A percentile compares a stretch with the other conserved stretches of the same genome.
These are phyloP conservation scores for Mycena sp. DNA, from an alignment of 1,284 basidiomycete species.

Conservation along the genomic window DNA sequence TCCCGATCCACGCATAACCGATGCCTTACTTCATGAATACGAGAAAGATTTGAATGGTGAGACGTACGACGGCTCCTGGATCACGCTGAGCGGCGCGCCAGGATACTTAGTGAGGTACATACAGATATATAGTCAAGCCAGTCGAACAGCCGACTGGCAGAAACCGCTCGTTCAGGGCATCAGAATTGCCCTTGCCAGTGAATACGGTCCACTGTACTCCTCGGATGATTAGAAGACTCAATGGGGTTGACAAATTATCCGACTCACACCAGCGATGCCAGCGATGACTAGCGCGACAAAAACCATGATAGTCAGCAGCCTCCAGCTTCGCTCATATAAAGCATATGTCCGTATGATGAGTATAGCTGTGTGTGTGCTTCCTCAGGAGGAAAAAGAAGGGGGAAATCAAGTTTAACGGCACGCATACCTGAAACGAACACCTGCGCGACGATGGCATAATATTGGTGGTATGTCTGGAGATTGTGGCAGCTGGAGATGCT, in stretches of 20 bases:
- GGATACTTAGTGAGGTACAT: background rate
- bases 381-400: background rate
- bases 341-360: too few species aligned
- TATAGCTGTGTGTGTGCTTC: constrained; percentile 8
- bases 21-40: constrained; percentile 10
- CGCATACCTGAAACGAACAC: constrained; percentile 10
- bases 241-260: background rate
- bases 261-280: constrained; percentile 3
- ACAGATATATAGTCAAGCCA: background rate
- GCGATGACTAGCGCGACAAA: background rate
- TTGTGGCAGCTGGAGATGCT: background rate
- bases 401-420: background rate
- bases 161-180: background rate
- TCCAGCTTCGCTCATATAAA: constrained; percentile 23
- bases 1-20: constrained; percentile 27
- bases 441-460: constrained; percentile 10
- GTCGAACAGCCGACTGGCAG: constrained; percentile 1
- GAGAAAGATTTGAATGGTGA: background rate
- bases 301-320: background rate
- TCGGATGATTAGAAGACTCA: background rate
- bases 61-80: constrained; percentile 9
- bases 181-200: background rate
- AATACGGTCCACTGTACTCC: background rate
- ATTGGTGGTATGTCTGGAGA: constrained; percentile 13
- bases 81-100: background rate